Conservation (phyloP, 2,329 filamentous ascomycete genomes). For the Alternaria gansuensis region DNA sequence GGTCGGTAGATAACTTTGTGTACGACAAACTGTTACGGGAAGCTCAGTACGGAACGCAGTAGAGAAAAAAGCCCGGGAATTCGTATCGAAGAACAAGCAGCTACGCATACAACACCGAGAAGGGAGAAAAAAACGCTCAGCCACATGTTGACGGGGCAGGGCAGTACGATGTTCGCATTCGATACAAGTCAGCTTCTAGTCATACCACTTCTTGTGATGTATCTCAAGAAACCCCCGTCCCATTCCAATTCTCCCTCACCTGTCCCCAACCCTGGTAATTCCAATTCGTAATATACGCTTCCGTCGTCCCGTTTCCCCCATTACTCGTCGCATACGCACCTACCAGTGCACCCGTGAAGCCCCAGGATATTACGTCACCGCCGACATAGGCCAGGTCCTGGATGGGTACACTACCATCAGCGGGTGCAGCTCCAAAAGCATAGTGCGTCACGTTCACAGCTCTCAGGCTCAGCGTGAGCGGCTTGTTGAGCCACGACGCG, state of each 20-base stretch:
- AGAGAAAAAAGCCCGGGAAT: neutral
- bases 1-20: neutral
- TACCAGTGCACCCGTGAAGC: constrained; percentile 58
- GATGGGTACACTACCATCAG: constrained; percentile 19
- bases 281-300: constrained; percentile 61
- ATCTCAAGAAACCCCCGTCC: neutral
- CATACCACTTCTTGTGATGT: neutral
- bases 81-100: neutral
- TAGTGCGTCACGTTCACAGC: constrained; percentile 60
- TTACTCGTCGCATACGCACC: constrained; percentile 65
- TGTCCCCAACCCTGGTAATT: constrained; percentile 38
- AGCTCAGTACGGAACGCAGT: neutral
- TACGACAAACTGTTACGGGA: neutral
- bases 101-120: too few relatives aligned
- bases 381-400: constrained; percentile 35
- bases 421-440: constrained; percentile 40
- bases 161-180: too few relatives aligned
- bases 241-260: constrained; percentile 25
- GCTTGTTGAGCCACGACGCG: constrained; percentile 47
- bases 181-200: neutral
- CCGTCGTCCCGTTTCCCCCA: constrained; percentile 55
- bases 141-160: neutral
- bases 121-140: neutral
- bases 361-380: constrained; percentile 43
- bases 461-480: constrained; percentile 55